Conservation (phyloP, 177 flowering plant genomes). For the Vitis hybrid region DNA sequence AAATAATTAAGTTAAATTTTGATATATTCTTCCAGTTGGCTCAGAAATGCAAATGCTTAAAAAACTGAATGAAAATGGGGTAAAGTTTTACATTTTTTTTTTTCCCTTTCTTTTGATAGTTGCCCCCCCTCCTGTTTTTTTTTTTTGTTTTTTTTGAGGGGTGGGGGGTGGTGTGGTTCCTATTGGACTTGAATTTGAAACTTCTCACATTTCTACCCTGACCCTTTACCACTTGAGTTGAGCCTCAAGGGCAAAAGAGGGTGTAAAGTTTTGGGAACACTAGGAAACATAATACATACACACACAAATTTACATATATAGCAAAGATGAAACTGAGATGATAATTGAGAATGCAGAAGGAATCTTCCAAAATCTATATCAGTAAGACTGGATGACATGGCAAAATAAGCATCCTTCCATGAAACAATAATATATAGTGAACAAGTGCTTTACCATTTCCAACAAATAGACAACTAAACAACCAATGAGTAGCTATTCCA, state of each 20-base stretch:
- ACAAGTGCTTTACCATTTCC: not conserved
- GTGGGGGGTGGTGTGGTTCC: no score
- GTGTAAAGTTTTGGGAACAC: no score
- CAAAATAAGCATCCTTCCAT: not conserved
- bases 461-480: not conserved
- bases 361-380: no score
- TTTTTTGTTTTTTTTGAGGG: no score
- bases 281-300: not conserved
- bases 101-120: not conserved
- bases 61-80: not conserved
- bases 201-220: no score
- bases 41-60: not conserved
- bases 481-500: not conserved
- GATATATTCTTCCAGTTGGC: not conserved
- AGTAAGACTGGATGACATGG: not conserved
- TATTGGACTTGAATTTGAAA: no score
- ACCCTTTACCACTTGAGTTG: no score
- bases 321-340: not conserved
- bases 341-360: not conserved
- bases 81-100: not conserved
- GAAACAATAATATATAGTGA: not conserved
- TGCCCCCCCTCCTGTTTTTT: no score
- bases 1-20: not conserved
- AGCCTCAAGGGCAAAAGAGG: no score
- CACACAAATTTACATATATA: not conserved